phyloP scores from a whole-genome alignment of 768 basidiomycete genomes.

The Xerocomellus amylosporus region DNA sequence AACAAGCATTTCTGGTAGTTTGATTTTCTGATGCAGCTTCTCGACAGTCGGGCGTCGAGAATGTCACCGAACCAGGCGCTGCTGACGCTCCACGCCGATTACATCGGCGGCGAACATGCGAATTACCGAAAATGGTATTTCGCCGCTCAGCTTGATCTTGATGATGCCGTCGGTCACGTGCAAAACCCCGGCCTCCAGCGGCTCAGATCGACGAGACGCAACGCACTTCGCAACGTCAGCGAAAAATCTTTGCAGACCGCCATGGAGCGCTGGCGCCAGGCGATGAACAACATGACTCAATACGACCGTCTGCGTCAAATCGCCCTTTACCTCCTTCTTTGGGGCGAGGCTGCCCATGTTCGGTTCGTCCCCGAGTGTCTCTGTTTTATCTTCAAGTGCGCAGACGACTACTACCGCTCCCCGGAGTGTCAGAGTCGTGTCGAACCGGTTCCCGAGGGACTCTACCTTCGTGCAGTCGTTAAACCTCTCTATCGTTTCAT shows the following conservation, averaged over 20 bases:
- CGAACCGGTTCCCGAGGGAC: constrained; percentile 90
- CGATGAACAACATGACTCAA: constrained; percentile 98
- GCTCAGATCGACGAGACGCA: constrained; percentile 68
- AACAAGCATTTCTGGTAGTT: constrained; percentile 48
- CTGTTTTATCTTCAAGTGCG: constrained; percentile 99
- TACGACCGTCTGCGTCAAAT: constrained; percentile 97
- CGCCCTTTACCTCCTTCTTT: constrained; percentile 90
- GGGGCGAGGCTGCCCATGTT: constrained; percentile 98
- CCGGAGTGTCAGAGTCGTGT: constrained; percentile 94
- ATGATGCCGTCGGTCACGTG: constrained; percentile 90
- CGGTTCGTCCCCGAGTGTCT: constrained; percentile 95
- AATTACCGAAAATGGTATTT: constrained; percentile 99
- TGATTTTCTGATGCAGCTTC: constrained; percentile 95
- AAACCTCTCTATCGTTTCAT: constrained; percentile 97
- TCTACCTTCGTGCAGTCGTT: constrained; percentile 88
- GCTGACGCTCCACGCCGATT: constrained; percentile 94
- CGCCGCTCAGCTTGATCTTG: constrained; percentile 96
- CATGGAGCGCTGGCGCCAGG: constrained; percentile 90
- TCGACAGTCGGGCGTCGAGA: constrained; percentile 94
- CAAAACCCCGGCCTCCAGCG: constrained; percentile 90
- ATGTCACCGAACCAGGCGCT: constrained; percentile 97
- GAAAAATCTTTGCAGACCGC: constrained; percentile 77
- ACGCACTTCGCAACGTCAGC: constrained; percentile 51
- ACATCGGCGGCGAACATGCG: constrained; percentile 96
- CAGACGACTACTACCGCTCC: constrained; percentile 98